These are phyloP conservation scores for Chaetomiaceae sp. DNA, from an alignment of 2,329 filamentous ascomycete species.

Conservation along the genomic window DNA sequence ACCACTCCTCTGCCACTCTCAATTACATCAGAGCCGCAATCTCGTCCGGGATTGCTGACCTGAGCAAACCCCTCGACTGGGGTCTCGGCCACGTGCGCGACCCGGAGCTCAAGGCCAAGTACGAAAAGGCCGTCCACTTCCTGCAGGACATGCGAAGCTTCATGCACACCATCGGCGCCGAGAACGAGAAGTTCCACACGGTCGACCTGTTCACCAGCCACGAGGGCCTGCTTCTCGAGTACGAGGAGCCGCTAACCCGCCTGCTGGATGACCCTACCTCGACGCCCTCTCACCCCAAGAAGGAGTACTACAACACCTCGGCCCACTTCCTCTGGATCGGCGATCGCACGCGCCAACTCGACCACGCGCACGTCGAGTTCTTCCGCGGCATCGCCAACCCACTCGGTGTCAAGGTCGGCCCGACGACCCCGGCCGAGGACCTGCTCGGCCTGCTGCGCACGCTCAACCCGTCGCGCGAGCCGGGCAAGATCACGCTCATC, in stretches of 20 bases:
- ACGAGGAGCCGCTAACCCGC: constrained; percentile 83
- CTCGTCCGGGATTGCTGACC: constrained; percentile 82
- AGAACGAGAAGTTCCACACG: constrained; percentile 76
- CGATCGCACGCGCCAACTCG: constrained; percentile 88
- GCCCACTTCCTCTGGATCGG: constrained; percentile 98
- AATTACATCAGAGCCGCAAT: constrained; percentile 88
- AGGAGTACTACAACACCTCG: constrained; percentile 86
- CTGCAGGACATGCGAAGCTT: constrained; percentile 90
- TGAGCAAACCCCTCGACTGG: constrained; percentile 94
- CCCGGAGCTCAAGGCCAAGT: constrained; percentile 76
- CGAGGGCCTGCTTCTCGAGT: constrained; percentile 89
- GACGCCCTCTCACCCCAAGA: constrained; percentile 39
- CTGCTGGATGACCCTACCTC: constrained; percentile 49
- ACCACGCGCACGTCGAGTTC: constrained; percentile 93
- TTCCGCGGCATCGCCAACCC: constrained; percentile 95
- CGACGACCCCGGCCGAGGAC: constrained; percentile 71
- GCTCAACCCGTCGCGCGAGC: constrained; percentile 75
- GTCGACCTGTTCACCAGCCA: constrained; percentile 95
- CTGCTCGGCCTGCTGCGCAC: constrained; percentile 74
- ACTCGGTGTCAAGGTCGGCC: constrained; percentile 93
- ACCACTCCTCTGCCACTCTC: constrained; percentile 88
- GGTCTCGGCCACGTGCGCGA: constrained; percentile 86
- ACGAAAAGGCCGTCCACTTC: constrained; percentile 75
- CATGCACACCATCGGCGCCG: constrained; percentile 88
- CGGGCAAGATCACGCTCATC: constrained; percentile 93